A percentile compares a stretch with the other conserved stretches of the same genome.
Conservation (phyloP, 345 rosid genomes). For the Heritiera littoralis region DNA sequence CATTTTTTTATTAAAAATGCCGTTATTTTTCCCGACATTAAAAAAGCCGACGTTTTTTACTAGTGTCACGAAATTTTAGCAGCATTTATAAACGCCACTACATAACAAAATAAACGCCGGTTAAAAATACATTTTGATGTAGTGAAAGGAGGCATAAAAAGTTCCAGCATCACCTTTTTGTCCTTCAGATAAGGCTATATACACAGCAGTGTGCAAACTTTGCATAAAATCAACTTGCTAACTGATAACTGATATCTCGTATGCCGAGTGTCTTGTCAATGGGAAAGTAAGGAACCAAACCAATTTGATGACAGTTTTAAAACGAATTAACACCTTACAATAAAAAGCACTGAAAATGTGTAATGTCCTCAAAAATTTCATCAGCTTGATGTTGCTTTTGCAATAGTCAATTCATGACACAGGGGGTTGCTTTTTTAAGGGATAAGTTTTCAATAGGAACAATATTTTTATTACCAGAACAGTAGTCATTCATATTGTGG, state of each 20-base stretch:
- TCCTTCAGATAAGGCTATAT: slow-evolving; percentile 5
- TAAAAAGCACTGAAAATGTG: not conserved
- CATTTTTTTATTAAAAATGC: no score
- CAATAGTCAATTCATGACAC: slow-evolving; percentile 6
- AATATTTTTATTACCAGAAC: not conserved
- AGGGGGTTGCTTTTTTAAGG: slow-evolving; percentile 9
- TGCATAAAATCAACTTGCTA: not conserved
- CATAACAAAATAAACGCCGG: no score
- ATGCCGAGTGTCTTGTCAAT: not conserved
- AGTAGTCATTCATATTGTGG: not conserved
- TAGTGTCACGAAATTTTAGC: no score
- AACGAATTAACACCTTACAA: slow-evolving; percentile 3
- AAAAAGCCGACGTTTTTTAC: no score
- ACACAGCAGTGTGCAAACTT: not conserved
- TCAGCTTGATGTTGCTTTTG: slow-evolving; percentile 9
- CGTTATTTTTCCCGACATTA: no score
- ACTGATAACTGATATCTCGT: not conserved
- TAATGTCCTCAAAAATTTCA: not conserved
- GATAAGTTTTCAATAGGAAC: slow-evolving; percentile 16
- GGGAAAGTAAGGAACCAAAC: not conserved
- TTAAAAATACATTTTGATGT: no score
- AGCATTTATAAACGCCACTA: no score
- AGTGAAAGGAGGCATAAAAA: slow-evolving; percentile 10
- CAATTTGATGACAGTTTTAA: not conserved
- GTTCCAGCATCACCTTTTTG: slow-evolving; percentile 30